Evolutionary conservation across 768 basidiomycete genomes (phyloP).

Genomic region (Strobilomyces confusus): DNA sequence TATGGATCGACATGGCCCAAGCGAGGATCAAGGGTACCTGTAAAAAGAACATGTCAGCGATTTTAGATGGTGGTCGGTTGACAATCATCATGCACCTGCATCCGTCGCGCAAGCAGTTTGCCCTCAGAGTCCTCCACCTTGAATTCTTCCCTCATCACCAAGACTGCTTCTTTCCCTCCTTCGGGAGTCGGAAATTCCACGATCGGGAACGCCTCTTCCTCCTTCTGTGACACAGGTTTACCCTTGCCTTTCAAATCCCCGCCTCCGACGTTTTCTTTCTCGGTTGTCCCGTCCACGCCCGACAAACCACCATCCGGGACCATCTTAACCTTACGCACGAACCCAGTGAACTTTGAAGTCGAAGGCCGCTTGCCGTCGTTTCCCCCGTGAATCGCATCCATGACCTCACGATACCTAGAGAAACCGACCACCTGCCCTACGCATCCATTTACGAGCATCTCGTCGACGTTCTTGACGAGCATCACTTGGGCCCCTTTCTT

Average conservation of each 20-base stretch:
- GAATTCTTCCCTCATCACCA: slow-evolving; percentile 51
- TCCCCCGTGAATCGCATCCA: slow-evolving; percentile 16
- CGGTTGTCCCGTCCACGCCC: neutral
- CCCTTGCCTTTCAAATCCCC: slow-evolving; percentile 16
- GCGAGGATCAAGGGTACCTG: slow-evolving; percentile 72
- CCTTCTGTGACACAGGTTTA: slow-evolving; percentile 32
- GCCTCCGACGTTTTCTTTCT: slow-evolving; percentile 34
- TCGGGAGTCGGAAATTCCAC: slow-evolving; percentile 43
- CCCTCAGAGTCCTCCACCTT: slow-evolving; percentile 51
- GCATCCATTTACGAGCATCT: slow-evolving; percentile 63
- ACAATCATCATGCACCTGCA: slow-evolving; percentile 32
- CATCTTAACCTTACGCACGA: slow-evolving; percentile 33
- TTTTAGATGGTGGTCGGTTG: neutral
- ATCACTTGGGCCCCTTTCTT: slow-evolving; percentile 63
- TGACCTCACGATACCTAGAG: slow-evolving; percentile 24
- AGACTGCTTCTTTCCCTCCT: slow-evolving; percentile 41
- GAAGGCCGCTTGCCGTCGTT: slow-evolving; percentile 22
- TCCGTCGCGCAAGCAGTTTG: slow-evolving; percentile 42
- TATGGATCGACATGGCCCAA: slow-evolving; percentile 79
- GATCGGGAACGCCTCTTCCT: slow-evolving; percentile 42
- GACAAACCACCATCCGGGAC: slow-evolving; percentile 27
- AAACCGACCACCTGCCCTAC: slow-evolving; percentile 63
- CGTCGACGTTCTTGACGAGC: slow-evolving; percentile 67
- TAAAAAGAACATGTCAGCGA: neutral
- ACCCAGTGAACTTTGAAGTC: slow-evolving; percentile 30